Percentiles rank a stretch among this genome's conserved stretches.
Evolutionary conservation across 495 filamentous ascomycete genomes (phyloP).

Genomic region (Achaetomiella virescens): DNA sequence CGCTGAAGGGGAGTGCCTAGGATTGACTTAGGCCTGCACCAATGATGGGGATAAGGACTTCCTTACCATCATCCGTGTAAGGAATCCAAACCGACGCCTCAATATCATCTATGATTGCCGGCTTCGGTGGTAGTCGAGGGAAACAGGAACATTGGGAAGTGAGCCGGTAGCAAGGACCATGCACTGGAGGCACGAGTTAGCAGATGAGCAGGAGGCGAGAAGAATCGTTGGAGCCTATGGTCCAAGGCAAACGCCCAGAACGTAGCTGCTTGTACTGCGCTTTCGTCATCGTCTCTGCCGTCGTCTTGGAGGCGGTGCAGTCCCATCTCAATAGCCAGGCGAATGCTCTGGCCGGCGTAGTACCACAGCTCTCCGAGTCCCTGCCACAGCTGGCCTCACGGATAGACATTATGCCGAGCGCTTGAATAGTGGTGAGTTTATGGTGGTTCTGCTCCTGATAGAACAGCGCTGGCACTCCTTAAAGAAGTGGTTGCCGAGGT

Average conservation of each 20-base stretch:
- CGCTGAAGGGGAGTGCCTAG: conserved; percentile 41
- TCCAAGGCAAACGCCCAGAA: conserved; percentile 69
- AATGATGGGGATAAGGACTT: conserved; percentile 1
- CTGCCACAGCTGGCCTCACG: conserved; percentile 57
- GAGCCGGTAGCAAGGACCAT: conserved; percentile 58
- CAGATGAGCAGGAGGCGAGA: background rate
- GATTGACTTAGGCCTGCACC: conserved; percentile 15
- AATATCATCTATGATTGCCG: conserved; percentile 47
- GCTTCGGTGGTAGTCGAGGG: conserved; percentile 50
- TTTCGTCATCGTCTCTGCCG: conserved; percentile 45
- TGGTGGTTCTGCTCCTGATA: conserved; percentile 51
- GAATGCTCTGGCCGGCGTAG: conserved; percentile 59
- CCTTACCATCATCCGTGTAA: conserved; percentile 52
- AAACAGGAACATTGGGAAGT: conserved; percentile 54
- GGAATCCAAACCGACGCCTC: conserved; percentile 52
- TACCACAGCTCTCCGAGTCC: conserved; percentile 62
- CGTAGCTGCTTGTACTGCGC: conserved; percentile 59
- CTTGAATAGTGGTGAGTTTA: conserved; percentile 70
- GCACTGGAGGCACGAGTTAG: conserved; percentile 38
- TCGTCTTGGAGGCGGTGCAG: conserved; percentile 46
- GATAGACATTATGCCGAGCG: conserved; percentile 68
- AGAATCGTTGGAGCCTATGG: conserved; percentile 41
- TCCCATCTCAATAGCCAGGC: conserved; percentile 61
- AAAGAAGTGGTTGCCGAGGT: conserved; percentile 73
- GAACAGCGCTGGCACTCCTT: conserved; percentile 57